A percentile compares a stretch with the other conserved stretches of the same genome.
These are phyloP conservation scores for Ustilago curta DNA, from an alignment of 1,284 basidiomycete genomes.

Conservation along the genomic window DNA sequence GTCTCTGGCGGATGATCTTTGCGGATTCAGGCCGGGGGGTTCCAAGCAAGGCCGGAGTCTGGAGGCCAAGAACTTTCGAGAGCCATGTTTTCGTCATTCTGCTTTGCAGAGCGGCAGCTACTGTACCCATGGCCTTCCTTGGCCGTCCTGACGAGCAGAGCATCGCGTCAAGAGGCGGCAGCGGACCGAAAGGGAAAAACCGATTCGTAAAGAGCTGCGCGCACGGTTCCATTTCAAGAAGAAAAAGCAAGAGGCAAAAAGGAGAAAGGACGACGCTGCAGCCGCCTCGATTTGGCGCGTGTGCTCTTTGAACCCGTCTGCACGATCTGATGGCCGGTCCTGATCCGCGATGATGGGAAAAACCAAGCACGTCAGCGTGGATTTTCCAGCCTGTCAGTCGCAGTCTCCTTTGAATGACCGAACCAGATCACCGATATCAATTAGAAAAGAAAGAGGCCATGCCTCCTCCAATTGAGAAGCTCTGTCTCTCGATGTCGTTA, in stretches of 20 bases:
- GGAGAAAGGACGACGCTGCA: background rate
- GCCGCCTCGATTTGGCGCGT: constrained; percentile 3
- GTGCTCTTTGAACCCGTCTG: background rate
- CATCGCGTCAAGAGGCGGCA: background rate
- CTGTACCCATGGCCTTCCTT: too few species aligned
- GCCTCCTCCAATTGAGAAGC: background rate
- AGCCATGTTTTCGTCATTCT: too few species aligned
- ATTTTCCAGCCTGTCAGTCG: background rate
- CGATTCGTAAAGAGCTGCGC: background rate
- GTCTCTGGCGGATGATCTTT: too few species aligned
- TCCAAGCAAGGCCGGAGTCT: too few species aligned
- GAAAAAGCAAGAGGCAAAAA: background rate
- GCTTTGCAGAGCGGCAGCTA: too few species aligned
- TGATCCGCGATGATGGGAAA: background rate
- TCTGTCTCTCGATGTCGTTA: too few species aligned
- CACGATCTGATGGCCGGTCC: constrained; percentile 5
- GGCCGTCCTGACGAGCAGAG: background rate
- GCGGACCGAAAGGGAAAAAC: background rate
- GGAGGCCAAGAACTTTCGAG: too few species aligned
- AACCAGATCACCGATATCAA: constrained; percentile 15
- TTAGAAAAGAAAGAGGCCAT: background rate
- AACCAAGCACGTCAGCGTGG: background rate
- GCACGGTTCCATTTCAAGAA: constrained; percentile 17
- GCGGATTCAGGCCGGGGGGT: too few species aligned
- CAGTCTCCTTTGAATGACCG: constrained; percentile 4